phyloP scores from a whole-genome alignment of 768 basidiomycete genomes.

The Cantharellus cinnabarinus region DNA sequence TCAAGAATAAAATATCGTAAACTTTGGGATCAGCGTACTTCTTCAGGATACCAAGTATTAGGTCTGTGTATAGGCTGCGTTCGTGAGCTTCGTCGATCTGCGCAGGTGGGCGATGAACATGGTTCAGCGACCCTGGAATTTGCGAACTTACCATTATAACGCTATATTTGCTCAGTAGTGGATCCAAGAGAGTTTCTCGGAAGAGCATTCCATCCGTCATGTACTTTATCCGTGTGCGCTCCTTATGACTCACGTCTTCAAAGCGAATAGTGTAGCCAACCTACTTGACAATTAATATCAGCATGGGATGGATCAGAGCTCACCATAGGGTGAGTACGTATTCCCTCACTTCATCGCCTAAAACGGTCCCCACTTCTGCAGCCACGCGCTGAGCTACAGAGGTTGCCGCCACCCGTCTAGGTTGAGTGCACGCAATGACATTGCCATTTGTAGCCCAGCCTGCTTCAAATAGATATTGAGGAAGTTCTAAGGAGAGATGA shows the following conservation, averaged over 20 bases:
- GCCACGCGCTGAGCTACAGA: slow-evolving; percentile 85
- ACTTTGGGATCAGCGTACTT: slow-evolving; percentile 34
- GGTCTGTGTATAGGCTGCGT: slow-evolving; percentile 84
- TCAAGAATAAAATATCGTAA: slow-evolving; percentile 1
- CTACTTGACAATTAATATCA: slow-evolving; percentile 20
- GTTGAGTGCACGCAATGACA: slow-evolving; percentile 84
- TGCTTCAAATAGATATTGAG: slow-evolving; percentile 82
- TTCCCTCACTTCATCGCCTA: slow-evolving; percentile 64
- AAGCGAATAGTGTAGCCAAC: slow-evolving; percentile 97
- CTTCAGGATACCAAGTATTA: slow-evolving; percentile 78
- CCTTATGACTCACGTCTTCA: slow-evolving; percentile 75
- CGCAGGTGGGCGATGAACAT: background rate
- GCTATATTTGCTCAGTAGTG: slow-evolving; percentile 77
- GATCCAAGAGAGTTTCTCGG: slow-evolving; percentile 80
- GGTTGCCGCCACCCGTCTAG: slow-evolving; percentile 83
- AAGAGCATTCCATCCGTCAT: slow-evolving; percentile 99
- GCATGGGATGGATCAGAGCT: too few species aligned
- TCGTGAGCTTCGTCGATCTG: slow-evolving; percentile 98
- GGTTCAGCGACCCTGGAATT: background rate
- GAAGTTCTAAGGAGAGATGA: slow-evolving; percentile 41
- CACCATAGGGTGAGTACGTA: background rate
- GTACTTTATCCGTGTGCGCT: slow-evolving; percentile 76
- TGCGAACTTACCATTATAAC: slow-evolving; percentile 64
- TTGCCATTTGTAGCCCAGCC: slow-evolving; percentile 77
- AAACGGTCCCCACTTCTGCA: slow-evolving; percentile 66